Base-by-base conservation (phyloP, 306 rosid species). In the Morella rubra region DNA sequence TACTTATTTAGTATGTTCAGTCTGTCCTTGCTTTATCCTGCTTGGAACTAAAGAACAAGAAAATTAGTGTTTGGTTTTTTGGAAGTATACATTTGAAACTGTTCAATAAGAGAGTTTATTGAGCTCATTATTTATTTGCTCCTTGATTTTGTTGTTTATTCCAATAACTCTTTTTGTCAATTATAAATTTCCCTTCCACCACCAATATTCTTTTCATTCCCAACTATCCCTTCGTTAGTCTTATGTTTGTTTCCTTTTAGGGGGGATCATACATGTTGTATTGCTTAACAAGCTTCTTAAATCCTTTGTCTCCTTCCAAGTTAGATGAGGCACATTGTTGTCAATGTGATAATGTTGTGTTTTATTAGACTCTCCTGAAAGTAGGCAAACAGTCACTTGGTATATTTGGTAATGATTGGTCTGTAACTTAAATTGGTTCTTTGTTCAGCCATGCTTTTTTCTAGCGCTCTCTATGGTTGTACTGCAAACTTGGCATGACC, bases 1-100 rank as follows among this genome's bases (percentile, higher is more conserved):
- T 86, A 89, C 96, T 82, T 96, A 96, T 82, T 83, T 88, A 82
- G 98, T 92, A 85, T 71, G 94, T 81, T 80, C 73, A 81, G 68
- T 81, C 83, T 78, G 77, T 73, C 81, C 44, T 4, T 9, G 4
- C 44, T 62, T 5, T 55, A 24, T 44, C 7, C 14, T 9, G 42
- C 71, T 66, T 42, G 51, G 50, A 66, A 66, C 2, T 65, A 44
- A 44, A 44, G 50, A 8, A 42, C 46, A 42, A 4, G 50, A 42
- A 66, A 2, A 32, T 32, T 32, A 32, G 37, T 32, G 37, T 32
- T 32, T 32, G 37, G 32, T 27, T 32, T 32, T 32, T 32, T 32
- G 37, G 37, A 32, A 32, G 37, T 32, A 32, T 2, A 32, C 37
- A 32, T 32, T 32, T 32, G 37, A 32, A 32, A 32, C 37, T 32